These are phyloP conservation scores for Lactuca sativa DNA, from an alignment of 129 eudicot genomes.

Conservation along the genomic window DNA sequence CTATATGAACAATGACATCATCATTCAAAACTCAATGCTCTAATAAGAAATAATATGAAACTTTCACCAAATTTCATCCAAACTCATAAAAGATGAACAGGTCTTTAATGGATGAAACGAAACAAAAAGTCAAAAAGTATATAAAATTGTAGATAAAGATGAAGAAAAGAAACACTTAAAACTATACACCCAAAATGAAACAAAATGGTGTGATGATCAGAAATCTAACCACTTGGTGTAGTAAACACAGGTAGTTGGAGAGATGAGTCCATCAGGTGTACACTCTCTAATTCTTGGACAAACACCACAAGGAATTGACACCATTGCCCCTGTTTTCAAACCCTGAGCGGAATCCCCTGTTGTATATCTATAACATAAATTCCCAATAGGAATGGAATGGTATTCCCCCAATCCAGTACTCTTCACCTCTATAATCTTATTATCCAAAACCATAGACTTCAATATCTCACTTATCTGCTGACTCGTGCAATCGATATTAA, in stretches of 20 bases:
- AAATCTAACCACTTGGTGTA: slow-evolving; percentile 71
- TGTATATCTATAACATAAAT: slow-evolving; percentile 58
- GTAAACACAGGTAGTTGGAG: slow-evolving; percentile 76
- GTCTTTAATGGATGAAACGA: neutral
- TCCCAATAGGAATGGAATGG: slow-evolving; percentile 63
- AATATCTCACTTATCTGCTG: slow-evolving; percentile 65
- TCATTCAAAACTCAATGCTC: no score
- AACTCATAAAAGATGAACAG: neutral
- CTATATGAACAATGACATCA: no score
- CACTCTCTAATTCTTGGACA: slow-evolving; percentile 82
- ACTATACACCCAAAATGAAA: slow-evolving; percentile 20
- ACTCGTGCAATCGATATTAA: slow-evolving; percentile 29
- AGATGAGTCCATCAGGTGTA: slow-evolving; percentile 73
- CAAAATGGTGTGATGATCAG: slow-evolving; percentile 28
- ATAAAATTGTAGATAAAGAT: neutral
- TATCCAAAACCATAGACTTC: slow-evolving; percentile 70
- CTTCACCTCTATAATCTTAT: slow-evolving; percentile 64
- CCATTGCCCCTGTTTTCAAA: slow-evolving; percentile 50
- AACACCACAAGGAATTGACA: slow-evolving; percentile 77
- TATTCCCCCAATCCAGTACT: slow-evolving; percentile 76
- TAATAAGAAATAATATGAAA: neutral
- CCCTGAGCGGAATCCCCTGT: slow-evolving; percentile 38
- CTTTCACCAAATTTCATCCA: slow-evolving; percentile 17
- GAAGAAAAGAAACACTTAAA: slow-evolving; percentile 17
- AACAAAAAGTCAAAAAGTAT: neutral